Conservation (phyloP, 1,284 basidiomycete species). For the Cryptococcus sp. region DNA sequence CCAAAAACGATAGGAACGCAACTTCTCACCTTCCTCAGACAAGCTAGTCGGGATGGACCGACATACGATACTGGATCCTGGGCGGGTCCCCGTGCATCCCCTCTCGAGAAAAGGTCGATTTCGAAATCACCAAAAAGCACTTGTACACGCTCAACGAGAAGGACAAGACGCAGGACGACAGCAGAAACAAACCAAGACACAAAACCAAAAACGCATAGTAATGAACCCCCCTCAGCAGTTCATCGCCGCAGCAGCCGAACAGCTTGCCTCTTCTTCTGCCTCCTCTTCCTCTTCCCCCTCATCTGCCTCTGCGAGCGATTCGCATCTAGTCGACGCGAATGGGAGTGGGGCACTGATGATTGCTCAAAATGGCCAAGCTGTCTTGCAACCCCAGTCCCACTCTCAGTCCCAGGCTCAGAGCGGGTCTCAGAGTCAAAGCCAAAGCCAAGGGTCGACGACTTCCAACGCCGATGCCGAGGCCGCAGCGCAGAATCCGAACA, state of each 20-base stretch:
- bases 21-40: not conserved
- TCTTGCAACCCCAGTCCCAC: slow-evolving; percentile 17
- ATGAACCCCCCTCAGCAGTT: slow-evolving; percentile 37
- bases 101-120: not conserved
- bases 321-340: not conserved
- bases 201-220: slow-evolving; percentile 24
- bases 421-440: too few species aligned
- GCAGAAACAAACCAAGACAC: not conserved
- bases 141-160: too few species aligned
- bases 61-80: not conserved
- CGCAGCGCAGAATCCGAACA: not conserved
- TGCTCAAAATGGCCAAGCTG: slow-evolving; percentile 29
- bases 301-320: not conserved
- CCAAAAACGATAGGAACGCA: not conserved
- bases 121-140: not conserved
- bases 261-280: not conserved
- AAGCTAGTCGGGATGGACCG: not conserved
- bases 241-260: slow-evolving; percentile 23
- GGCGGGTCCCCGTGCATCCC: not conserved
- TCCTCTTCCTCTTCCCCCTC: not conserved
- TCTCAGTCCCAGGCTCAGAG: not conserved
- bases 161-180: too few species aligned
- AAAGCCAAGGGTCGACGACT: not conserved
- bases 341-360: slow-evolving; percentile 23
- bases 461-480: not conserved